Evolutionary conservation across 78 protist species (phyloP).

Genomic region (Bodo saltans): DNA sequence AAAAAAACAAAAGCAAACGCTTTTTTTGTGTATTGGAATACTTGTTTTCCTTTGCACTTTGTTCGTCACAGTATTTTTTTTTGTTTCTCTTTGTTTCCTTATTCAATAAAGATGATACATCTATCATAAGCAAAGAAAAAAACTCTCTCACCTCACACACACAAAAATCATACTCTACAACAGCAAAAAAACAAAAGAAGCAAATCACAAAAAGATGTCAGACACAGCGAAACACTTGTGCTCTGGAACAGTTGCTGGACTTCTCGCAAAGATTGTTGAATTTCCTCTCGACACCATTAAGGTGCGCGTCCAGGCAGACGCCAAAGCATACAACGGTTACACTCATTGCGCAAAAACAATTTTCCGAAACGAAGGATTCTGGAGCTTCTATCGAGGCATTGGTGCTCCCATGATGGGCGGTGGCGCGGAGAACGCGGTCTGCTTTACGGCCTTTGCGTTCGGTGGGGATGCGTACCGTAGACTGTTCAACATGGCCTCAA

Average conservation of each 20-base stretch:
- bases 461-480: neutral
- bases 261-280: constrained; percentile 3
- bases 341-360: constrained; percentile 4
- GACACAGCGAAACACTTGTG: neutral
- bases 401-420: constrained; percentile 31
- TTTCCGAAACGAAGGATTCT: neutral
- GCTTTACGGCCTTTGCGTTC: constrained; percentile 28
- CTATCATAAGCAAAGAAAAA: too few species aligned
- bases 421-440: constrained; percentile 33
- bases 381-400: constrained; percentile 24
- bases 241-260: constrained; percentile 14
- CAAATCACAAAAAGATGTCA: neutral
- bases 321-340: neutral
- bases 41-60: neutral
- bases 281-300: constrained; percentile 42
- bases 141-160: too few species aligned
- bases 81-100: neutral
- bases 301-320: constrained; percentile 25
- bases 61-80: neutral
- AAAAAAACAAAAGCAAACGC: too few species aligned
- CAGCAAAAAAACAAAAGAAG: neutral
- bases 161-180: neutral
- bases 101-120: neutral
- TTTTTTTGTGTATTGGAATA: too few species aligned
- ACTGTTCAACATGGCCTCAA: neutral